Evolutionary conservation across 805 yeast genomes (phyloP).

Genomic region (Lachancea nothofagi): DNA sequence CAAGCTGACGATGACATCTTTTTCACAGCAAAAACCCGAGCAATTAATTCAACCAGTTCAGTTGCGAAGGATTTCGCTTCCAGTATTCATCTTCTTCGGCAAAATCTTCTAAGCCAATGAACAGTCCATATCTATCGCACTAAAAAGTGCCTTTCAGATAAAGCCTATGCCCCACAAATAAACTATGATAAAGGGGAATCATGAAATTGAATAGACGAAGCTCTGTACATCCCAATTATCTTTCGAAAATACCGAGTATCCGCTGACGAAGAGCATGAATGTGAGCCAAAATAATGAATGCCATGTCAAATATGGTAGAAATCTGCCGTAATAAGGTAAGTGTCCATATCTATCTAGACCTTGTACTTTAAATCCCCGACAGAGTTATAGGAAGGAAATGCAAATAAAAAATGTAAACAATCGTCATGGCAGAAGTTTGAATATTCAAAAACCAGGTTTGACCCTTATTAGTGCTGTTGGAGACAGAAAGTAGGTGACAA

Average conservation of each 20-base stretch:
- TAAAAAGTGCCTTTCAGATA: no score
- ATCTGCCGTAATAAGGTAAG: constrained; percentile 51
- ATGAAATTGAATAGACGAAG: constrained; percentile 5
- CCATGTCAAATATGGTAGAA: constrained; percentile 56
- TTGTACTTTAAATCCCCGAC: constrained; percentile 21
- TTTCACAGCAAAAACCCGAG: no score
- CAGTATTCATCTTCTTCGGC: no score
- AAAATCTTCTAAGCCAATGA: no score
- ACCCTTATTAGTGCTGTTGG: constrained; percentile 44
- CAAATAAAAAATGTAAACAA: constrained; percentile 65
- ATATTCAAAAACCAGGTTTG: constrained; percentile 62
- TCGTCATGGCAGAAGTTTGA: constrained; percentile 60
- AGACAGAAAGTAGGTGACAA: constrained; percentile 61
- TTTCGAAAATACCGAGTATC: constrained; percentile 36
- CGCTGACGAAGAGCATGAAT: constrained; percentile 57
- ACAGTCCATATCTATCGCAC: no score
- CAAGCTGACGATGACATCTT: no score
- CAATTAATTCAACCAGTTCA: no score
- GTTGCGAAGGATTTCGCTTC: no score
- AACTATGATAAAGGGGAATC: constrained; percentile 6
- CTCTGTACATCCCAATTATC: constrained; percentile 4
- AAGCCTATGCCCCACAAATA: no score
- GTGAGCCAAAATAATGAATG: constrained; percentile 45
- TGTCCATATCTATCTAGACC: constrained; percentile 55
- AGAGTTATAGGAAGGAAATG: constrained; percentile 55